Base-by-base conservation (phyloP, 352 stramenopile genomes). In the Pythium vanterpoolii region DNA sequence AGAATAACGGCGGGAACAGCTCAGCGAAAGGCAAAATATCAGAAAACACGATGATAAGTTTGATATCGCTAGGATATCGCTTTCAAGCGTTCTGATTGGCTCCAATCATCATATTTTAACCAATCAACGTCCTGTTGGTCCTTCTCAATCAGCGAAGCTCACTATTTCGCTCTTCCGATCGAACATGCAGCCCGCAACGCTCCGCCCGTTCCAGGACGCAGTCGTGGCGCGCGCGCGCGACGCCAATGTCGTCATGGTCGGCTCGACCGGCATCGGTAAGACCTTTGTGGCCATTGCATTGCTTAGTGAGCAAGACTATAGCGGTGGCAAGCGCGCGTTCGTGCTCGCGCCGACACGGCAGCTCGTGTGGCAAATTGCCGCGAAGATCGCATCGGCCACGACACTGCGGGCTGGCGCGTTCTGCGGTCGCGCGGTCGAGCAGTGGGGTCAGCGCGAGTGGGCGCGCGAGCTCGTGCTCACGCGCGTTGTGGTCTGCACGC, bases 401-500 rank as follows among this genome's bases (percentile, higher is more conserved):
- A 87, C 79, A 21, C 59, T 93, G 53, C 48, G 62, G n/a, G 79
- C 73, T 14, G 72, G 75, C 40, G 58, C 81, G 39, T 90, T 80
- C 56, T 89, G 70, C 42, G 81, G 83, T 0, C 54, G 34, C 34
- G 62, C 53, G 44, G 59, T 64, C 58, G 83, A 93, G 14, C 62
- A 87, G 13, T 94, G 85, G 85, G 77, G 88, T 57, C 68, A 66
- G 8, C 46, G 56, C 9, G 71, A 89, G 45, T 94, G 85, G 85
- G 61, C 62, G 40, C 60, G 63, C 19, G 80, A 91, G 60, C 63
- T 94, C 23, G 52, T 60, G 9, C 39, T 79, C 43, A 86, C 64
- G 52, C 70, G 74, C 34, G 87, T 97, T 60, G 74, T 96, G 40
- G 87, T 96, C 59, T 93, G 82, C 64, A 97, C 89, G 28, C 89